These are phyloP conservation scores for Aaosphaeria arxii DNA, from an alignment of 2,329 filamentous ascomycete species.

Conservation along the genomic window DNA sequence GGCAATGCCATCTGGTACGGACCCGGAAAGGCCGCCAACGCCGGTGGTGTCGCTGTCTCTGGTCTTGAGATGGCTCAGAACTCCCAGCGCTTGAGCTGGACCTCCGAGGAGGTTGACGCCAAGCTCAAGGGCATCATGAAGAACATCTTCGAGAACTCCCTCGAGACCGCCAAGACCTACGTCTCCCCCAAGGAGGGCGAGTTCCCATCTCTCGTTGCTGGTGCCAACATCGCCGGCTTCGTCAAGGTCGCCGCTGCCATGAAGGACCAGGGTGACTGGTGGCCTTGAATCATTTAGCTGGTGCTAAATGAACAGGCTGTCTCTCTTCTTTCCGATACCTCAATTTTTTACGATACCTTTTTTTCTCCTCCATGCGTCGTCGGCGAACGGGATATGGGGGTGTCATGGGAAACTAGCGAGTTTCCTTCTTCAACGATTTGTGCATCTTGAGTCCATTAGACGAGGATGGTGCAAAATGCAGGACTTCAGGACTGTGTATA, in stretches of 20 bases:
- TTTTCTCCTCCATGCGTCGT: neutral
- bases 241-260: slow-evolving; percentile 94
- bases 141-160: slow-evolving; percentile 83
- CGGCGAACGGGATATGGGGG: neutral
- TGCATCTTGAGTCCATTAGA: too few species aligned
- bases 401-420: too few species aligned
- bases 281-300: slow-evolving; percentile 27
- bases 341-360: slow-evolving; percentile 17
- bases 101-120: slow-evolving; percentile 81
- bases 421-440: too few species aligned
- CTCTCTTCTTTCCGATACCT: neutral
- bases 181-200: slow-evolving; percentile 74
- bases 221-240: slow-evolving; percentile 96
- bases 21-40: slow-evolving; percentile 93
- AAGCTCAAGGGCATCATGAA: slow-evolving; percentile 96
- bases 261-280: slow-evolving; percentile 97
- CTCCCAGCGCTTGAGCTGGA: slow-evolving; percentile 82
- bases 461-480: too few species aligned
- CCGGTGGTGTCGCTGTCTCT: slow-evolving; percentile 93
- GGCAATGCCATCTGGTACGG: slow-evolving; percentile 86
- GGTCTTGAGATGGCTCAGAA: slow-evolving; percentile 99
- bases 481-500: too few species aligned
- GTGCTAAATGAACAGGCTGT: neutral
- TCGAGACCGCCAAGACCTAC: slow-evolving; percentile 87
- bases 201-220: slow-evolving; percentile 85